Conservation (phyloP, 768 basidiomycete species). For the Rhodotorula graminis region DNA sequence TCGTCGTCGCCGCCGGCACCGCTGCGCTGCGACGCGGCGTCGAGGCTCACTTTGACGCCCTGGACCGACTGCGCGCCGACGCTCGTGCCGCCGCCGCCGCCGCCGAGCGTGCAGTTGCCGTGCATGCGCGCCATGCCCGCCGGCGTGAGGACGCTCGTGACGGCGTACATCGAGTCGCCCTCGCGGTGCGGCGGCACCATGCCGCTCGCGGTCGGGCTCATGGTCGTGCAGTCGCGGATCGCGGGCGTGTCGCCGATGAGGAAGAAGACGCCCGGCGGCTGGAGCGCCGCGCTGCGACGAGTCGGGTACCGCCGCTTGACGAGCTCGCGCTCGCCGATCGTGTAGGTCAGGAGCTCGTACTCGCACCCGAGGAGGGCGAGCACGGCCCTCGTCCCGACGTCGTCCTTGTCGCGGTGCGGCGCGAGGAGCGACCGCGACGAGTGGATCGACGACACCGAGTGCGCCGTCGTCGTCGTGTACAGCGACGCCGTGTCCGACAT, state of each 20-base stretch:
- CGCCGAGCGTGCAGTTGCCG: conserved; percentile 2
- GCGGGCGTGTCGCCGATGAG: conserved; percentile 32
- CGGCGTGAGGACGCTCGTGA: conserved; percentile 27
- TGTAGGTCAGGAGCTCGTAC: conserved; percentile 29
- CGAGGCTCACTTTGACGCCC: background rate
- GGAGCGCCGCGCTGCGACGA: conserved; percentile 8
- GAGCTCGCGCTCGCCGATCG: conserved; percentile 25
- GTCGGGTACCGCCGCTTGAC: conserved; percentile 32
- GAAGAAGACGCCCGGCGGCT: conserved; percentile 23
- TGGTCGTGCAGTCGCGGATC: conserved; percentile 19
- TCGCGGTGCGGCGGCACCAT: conserved; percentile 12
- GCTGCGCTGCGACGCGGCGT: background rate
- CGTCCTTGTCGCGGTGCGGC: conserved; percentile 3
- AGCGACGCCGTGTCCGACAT: conserved; percentile 17
- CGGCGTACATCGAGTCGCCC: conserved; percentile 29
- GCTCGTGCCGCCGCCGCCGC: no score
- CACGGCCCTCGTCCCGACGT: conserved; percentile 24
- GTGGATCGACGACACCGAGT: conserved; percentile 4
- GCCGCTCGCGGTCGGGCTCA: conserved; percentile 12
- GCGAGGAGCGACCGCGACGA: conserved; percentile 11
- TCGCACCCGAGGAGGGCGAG: conserved; percentile 23
- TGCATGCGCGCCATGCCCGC: conserved; percentile 18
- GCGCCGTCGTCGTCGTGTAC: conserved; percentile 7
- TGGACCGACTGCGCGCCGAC: no score
- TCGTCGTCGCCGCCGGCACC: background rate